These are phyloP conservation scores for Nannizziopsis arthrosporioides DNA, from an alignment of 2,329 filamentous ascomycete species.

Conservation along the genomic window DNA sequence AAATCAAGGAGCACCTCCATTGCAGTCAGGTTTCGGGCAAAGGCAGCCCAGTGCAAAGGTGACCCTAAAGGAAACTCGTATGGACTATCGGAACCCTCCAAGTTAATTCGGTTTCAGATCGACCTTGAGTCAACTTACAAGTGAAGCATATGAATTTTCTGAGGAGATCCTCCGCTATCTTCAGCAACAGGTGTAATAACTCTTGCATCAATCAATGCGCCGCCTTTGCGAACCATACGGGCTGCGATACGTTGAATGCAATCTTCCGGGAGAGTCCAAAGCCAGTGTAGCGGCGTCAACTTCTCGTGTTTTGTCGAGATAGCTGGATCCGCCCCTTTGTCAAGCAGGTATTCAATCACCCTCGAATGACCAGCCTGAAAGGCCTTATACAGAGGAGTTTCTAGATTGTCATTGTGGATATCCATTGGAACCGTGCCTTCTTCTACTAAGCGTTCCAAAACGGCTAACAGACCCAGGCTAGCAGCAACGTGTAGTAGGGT, in stretches of 20 bases:
- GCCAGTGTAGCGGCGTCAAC: slow-evolving; percentile 20
- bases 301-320: slow-evolving; percentile 15
- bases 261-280: slow-evolving; percentile 18
- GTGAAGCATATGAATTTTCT: slow-evolving; percentile 19
- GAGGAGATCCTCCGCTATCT: slow-evolving; percentile 16
- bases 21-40: slow-evolving; percentile 16
- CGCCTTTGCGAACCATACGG: slow-evolving; percentile 16
- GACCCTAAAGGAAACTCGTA: slow-evolving; percentile 22
- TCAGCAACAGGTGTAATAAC: slow-evolving; percentile 15
- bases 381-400: slow-evolving; percentile 22
- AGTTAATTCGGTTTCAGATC: background rate
- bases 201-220: slow-evolving; percentile 18
- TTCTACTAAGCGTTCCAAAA: slow-evolving; percentile 16
- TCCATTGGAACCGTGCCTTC: slow-evolving; percentile 14
- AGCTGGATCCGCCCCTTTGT: slow-evolving; percentile 17
- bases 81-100: slow-evolving; percentile 15
- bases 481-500: slow-evolving; percentile 21
- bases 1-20: slow-evolving; percentile 19
- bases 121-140: slow-evolving; percentile 17
- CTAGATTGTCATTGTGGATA: slow-evolving; percentile 20
- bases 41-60: slow-evolving; percentile 22
- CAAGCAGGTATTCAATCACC: slow-evolving; percentile 19
- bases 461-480: slow-evolving; percentile 15
- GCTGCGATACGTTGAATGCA: slow-evolving; percentile 15
- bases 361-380: slow-evolving; percentile 21